Percentiles rank a stretch among this genome's conserved stretches.
These are phyloP conservation scores for Fusarium scirpi DNA, from an alignment of 2,329 filamentous ascomycete genomes.

Conservation along the genomic window DNA sequence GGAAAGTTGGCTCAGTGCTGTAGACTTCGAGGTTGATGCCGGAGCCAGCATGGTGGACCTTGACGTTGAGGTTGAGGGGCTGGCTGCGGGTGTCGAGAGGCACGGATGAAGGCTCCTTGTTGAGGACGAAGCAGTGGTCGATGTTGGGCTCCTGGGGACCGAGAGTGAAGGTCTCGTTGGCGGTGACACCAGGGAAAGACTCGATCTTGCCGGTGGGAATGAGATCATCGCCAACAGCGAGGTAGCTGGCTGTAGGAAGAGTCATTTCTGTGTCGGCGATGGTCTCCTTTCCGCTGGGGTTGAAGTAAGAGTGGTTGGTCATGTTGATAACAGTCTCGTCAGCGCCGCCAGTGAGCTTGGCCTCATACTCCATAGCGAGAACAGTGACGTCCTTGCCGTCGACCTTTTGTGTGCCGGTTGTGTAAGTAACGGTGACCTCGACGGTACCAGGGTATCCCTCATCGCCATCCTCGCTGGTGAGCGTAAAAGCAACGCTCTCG, in stretches of 20 bases:
- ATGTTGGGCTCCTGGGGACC: conserved; percentile 78
- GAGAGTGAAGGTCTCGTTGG: conserved; percentile 77
- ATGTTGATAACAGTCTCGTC: conserved; percentile 94
- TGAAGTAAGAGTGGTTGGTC: conserved; percentile 93
- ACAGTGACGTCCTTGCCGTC: conserved; percentile 74
- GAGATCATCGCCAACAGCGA: conserved; percentile 77
- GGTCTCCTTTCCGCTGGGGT: conserved; percentile 65
- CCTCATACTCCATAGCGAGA: conserved; percentile 90
- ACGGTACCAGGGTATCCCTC: conserved; percentile 92
- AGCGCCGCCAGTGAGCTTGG: conserved; percentile 79
- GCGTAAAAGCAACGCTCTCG: conserved; percentile 74
- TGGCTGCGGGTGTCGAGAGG: conserved; percentile 73
- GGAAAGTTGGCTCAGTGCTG: conserved; percentile 95
- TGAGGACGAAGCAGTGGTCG: conserved; percentile 90
- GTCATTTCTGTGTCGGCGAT: conserved; percentile 74
- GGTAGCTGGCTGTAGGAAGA: conserved; percentile 72
- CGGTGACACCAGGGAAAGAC: conserved; percentile 72
- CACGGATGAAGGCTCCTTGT: conserved; percentile 69
- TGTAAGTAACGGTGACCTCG: conserved; percentile 82
- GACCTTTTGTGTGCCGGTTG: conserved; percentile 73
- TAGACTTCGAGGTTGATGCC: conserved; percentile 86
- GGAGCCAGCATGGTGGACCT: conserved; percentile 78
- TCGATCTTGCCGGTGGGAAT: conserved; percentile 80
- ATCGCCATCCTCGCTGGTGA: conserved; percentile 81
- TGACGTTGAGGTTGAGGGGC: conserved; percentile 75